Evolutionary conservation across 2,329 filamentous ascomycete genomes (phyloP), one percentile per base, ranked within the genome.

Genomic region (Tolypocladium ophioglossoides): DNA sequence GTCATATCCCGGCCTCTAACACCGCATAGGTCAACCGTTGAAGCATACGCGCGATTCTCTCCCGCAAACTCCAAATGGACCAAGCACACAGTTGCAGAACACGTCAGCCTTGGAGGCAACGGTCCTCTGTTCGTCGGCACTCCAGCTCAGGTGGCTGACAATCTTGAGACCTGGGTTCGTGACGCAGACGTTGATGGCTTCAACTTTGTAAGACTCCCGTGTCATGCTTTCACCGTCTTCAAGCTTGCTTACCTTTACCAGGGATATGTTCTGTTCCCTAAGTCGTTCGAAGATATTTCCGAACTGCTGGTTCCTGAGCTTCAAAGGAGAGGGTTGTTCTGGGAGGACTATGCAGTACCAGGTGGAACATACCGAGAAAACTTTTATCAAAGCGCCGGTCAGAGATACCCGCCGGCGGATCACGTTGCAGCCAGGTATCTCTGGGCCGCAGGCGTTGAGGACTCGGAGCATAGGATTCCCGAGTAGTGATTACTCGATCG

Each of bases 21-120:
- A 12, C 9, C 32, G 12, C 10, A 34, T 47, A 77, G 73, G 54
- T 80, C 77, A 12, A 78, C 76, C 0, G 77, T 83, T 2, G 77
- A 82, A 57, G 78, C 71, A 1, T 79, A 79, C 61, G 75, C 79
- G 11, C 74, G 78, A 47, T 78, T 79, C 48, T 78, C 79, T 0
- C 82, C 83, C 0, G 78, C 74, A 2, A 79, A 80, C 2, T 72
- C 77, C 0, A 87, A 85, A 62, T 89, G 86, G 86, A 89, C 85
- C 1, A 88, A 88, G 65, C 74, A 80, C 50, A 86, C 83, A 0
- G 77, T 89, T 6, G 85, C 83, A 0, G 77, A 87, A 61, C 82
- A 86, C 58, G 79, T 88, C 51, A 81, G 79, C 44, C 75, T 89
- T 14, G 86, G 86, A 5, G 86, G 86, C 1, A 77, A 87, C 20